Percentiles rank a stretch among this genome's conserved stretches.
phyloP scores from a whole-genome alignment of 768 basidiomycete species.

The Suillus subalutaceus region DNA sequence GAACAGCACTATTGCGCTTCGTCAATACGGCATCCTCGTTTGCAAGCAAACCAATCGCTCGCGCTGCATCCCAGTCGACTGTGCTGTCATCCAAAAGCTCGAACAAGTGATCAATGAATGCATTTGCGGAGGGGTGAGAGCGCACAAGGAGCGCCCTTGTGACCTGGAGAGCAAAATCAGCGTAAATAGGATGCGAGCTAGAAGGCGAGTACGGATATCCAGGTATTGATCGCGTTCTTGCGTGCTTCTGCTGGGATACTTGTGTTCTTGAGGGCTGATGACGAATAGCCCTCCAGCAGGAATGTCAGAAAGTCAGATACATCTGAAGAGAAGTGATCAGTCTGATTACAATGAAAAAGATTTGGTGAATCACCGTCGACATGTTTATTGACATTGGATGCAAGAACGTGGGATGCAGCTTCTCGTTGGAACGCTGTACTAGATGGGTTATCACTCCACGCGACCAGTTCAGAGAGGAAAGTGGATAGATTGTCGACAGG shows the following conservation, averaged over 20 bases:
- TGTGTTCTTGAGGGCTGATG: conserved; percentile 42
- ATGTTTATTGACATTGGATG: conserved; percentile 80
- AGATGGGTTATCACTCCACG: conserved; percentile 58
- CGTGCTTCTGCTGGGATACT: conserved; percentile 42
- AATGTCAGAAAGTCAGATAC: conserved; percentile 46
- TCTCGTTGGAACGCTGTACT: conserved; percentile 55
- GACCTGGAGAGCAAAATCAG: conserved; percentile 48
- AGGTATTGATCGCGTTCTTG: conserved; percentile 54
- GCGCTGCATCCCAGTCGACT: conserved; percentile 76
- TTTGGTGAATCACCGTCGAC: conserved; percentile 51
- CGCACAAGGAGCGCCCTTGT: conserved; percentile 79
- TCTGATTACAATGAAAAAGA: conserved; percentile 14
- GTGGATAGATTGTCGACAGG: conserved; percentile 50
- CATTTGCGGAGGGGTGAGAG: conserved; percentile 59
- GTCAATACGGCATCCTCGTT: conserved; percentile 65
- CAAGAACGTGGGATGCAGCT: conserved; percentile 58
- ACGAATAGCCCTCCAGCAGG: conserved; percentile 53
- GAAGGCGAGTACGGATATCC: conserved; percentile 65
- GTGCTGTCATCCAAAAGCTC: conserved; percentile 66
- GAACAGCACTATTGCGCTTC: conserved; percentile 76
- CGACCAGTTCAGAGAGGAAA: conserved; percentile 57
- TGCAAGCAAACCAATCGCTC: conserved; percentile 68
- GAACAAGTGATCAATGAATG: conserved; percentile 67
- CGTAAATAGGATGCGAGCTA: not conserved
- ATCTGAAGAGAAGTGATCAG: conserved; percentile 39